Conservation (phyloP, 805 yeast genomes). For the Candida rishiriensis region DNA sequence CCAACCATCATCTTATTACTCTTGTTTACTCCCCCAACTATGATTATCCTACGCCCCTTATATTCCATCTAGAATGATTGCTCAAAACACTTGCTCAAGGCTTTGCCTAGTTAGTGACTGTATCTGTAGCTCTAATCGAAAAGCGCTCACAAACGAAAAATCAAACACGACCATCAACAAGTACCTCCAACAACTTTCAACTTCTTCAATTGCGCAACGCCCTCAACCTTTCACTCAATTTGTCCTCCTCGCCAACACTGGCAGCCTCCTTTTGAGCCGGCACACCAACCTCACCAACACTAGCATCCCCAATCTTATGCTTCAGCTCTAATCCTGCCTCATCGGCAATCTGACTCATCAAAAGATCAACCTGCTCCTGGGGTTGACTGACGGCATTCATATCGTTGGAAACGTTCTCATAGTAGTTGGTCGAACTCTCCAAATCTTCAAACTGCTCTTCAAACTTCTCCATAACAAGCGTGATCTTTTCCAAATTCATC, state of each 20-base stretch:
- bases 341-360: slow-evolving; percentile 91
- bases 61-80: no score
- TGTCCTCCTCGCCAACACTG: slow-evolving; percentile 77
- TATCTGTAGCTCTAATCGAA: no score
- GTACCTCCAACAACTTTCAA: not conserved
- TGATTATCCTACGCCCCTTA: no score
- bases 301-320: slow-evolving; percentile 69
- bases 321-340: slow-evolving; percentile 94
- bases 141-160: not conserved
- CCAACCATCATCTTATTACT: no score
- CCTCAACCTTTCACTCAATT: slow-evolving; percentile 78
- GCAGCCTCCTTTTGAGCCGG: slow-evolving; percentile 25
- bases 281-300: slow-evolving; percentile 43
- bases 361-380: slow-evolving; percentile 88
- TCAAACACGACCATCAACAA: not conserved
- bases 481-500: slow-evolving; percentile 91
- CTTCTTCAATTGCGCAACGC: slow-evolving; percentile 57
- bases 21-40: no score
- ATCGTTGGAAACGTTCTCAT: slow-evolving; percentile 83
- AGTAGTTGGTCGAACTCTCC: slow-evolving; percentile 89
- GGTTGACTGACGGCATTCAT: slow-evolving; percentile 89
- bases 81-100: no score
- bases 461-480: slow-evolving; percentile 94
- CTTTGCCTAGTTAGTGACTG: no score
- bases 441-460: slow-evolving; percentile 94